These are phyloP conservation scores for Cardiospermum halicacabum DNA, from an alignment of 345 rosid species.

Conservation along the genomic window DNA sequence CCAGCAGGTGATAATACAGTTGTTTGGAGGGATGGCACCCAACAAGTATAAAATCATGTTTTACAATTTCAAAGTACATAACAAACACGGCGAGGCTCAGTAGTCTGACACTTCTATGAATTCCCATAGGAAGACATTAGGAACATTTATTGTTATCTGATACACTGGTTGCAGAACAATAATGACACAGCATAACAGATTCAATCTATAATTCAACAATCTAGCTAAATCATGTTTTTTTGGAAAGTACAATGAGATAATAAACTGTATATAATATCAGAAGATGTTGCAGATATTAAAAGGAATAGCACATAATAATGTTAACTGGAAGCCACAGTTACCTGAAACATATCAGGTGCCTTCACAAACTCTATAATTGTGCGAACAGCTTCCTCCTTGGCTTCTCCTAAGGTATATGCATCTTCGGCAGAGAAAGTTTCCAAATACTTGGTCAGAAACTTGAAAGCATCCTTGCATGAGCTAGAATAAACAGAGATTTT, in stretches of 20 bases:
- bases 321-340: slow-evolving; percentile 21
- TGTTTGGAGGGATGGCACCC: not conserved
- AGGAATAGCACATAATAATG: not conserved
- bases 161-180: not conserved
- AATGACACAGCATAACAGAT: not conserved
- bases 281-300: not conserved
- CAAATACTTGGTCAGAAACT: slow-evolving; percentile 72
- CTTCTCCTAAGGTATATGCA: slow-evolving; percentile 49
- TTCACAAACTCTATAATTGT: slow-evolving; percentile 77
- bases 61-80: not conserved
- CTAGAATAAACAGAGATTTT: slow-evolving; percentile 34
- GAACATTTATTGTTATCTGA: not conserved
- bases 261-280: not conserved
- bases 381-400: slow-evolving; percentile 86
- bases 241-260: not conserved
- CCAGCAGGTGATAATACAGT: not conserved
- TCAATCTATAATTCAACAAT: not conserved
- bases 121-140: not conserved
- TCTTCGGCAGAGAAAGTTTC: slow-evolving; percentile 85
- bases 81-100: not conserved
- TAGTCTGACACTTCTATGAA: not conserved
- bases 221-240: not conserved
- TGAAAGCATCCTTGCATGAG: slow-evolving; percentile 64
- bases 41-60: not conserved
- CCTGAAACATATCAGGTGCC: slow-evolving; percentile 90